Conservation (phyloP, 2,329 filamentous ascomycete species). For the Talaromyces verruculosus region DNA sequence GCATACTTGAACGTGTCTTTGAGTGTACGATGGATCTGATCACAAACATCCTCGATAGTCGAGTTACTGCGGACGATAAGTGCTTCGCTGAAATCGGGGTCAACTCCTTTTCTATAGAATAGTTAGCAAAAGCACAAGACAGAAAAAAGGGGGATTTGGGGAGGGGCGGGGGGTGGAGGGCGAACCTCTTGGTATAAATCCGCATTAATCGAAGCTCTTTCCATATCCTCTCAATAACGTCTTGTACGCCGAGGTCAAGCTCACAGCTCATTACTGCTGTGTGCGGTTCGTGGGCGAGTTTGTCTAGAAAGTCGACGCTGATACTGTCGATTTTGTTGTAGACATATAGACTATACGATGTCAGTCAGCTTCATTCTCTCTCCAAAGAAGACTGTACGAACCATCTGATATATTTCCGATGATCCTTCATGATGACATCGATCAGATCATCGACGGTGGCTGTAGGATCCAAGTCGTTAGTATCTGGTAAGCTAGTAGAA, state of each 20-base stretch:
- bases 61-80: constrained; percentile 87
- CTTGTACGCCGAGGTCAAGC: constrained; percentile 85
- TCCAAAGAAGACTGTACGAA: constrained; percentile 26
- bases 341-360: constrained; percentile 71
- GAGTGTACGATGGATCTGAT: constrained; percentile 85
- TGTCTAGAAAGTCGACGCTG: constrained; percentile 88
- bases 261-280: constrained; percentile 98
- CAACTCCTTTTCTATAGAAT: constrained; percentile 70
- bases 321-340: constrained; percentile 99
- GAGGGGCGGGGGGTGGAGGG: not conserved
- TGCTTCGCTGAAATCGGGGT: constrained; percentile 86
- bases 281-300: constrained; percentile 85
- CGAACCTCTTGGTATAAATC: constrained; percentile 81
- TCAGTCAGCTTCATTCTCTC: not conserved
- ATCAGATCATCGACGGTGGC: constrained; percentile 98
- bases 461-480: constrained; percentile 28
- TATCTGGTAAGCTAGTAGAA: not conserved
- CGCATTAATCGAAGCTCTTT: constrained; percentile 85
- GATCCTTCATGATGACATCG: constrained; percentile 98
- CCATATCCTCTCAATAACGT: constrained; percentile 95
- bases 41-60: constrained; percentile 94
- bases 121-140: not conserved
- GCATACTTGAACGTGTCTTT: constrained; percentile 99
- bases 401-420: constrained; percentile 92
- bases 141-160: no score